Conservation (phyloP, 2,329 filamentous ascomycete species). For the Lojkania enalia region DNA sequence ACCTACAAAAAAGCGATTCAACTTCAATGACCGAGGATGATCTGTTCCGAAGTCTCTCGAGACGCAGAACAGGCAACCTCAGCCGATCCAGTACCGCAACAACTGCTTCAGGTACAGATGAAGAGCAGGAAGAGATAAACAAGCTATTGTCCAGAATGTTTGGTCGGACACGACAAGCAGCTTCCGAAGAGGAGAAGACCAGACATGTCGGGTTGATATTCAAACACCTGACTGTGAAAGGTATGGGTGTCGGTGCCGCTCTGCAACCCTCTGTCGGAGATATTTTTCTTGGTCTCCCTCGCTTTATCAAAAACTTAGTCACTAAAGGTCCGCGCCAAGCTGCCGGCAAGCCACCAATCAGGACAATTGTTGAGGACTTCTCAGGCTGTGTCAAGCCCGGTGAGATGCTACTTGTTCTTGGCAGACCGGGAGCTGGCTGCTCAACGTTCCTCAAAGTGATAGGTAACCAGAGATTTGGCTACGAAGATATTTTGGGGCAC, state of each 20-base stretch:
- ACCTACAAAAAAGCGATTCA: conserved; percentile 24
- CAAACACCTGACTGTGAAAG: conserved; percentile 66
- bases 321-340: conserved; percentile 47
- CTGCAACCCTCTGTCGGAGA: conserved; percentile 65
- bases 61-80: conserved; percentile 49
- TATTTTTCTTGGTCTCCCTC: conserved; percentile 62
- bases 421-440: conserved; percentile 70
- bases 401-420: conserved; percentile 72
- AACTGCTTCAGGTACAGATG: conserved; percentile 26
- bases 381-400: conserved; percentile 72
- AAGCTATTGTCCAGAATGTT: conserved; percentile 72
- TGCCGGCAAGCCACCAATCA: conserved; percentile 58
- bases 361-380: conserved; percentile 66
- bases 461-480: conserved; percentile 65
- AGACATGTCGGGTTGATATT: conserved; percentile 70
- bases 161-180: conserved; percentile 63
- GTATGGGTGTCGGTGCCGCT: conserved; percentile 62
- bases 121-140: conserved; percentile 60
- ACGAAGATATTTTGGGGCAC: conserved; percentile 60
- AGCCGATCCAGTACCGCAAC: conserved; percentile 28
- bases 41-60: conserved; percentile 54
- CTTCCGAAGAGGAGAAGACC: conserved; percentile 71
- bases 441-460: conserved; percentile 72
- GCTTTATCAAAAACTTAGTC: conserved; percentile 57
- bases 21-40: conserved; percentile 55